Evolutionary conservation across 2,329 filamentous ascomycete genomes (phyloP), one percentile per base, ranked within the genome.

Genomic region (Ramularia collo-cygni): DNA sequence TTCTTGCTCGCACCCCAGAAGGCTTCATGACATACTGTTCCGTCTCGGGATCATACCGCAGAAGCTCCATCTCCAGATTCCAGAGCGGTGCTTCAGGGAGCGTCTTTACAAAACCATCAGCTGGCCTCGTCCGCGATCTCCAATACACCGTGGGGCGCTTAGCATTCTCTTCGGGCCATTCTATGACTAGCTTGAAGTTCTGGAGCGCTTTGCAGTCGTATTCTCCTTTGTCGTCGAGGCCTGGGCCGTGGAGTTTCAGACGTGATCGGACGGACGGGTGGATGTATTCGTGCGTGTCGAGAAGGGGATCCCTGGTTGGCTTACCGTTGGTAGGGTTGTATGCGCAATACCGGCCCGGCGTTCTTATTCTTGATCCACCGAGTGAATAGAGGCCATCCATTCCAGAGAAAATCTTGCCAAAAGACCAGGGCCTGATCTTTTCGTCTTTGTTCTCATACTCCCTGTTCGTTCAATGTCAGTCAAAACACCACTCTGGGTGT

Each of bases 211-310:
- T 56, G 48, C 65, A 57, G 14, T 69, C 63, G 53, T 74, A 74
- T 17, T 51, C 29, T 31, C 66, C 66, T 26, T 59, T 61, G 54
- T 73, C 71, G 26, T 64, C 53, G 29, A 64, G 47, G 3, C 70
- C 70, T 1, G 70, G 70, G 3, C 71, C 71, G 43, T 61, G 52
- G 4, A 71, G 61, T 9, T 63, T 63, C 31, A 66, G 48, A 10
- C 71, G 63, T 1, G 67, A 59, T 14, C 71, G 65, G 4, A 68
- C 71, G 4, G 60, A 68, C 4, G 71, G 64, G 50, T 74, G 71
- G 19, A 74, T 67, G 50, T 73, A 74, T 54, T 74, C 71, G 47
- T 69, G 64, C 16, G 71, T 74, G 15, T 71, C 61, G 21, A 62
- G 57, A 21, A 74, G 60, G 1, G 67, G 66, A 1, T 66, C 60